Evolutionary conservation across 306 rosid genomes (phyloP), one percentile per base, ranked within the genome.

Genomic region (Geum urbanum): DNA sequence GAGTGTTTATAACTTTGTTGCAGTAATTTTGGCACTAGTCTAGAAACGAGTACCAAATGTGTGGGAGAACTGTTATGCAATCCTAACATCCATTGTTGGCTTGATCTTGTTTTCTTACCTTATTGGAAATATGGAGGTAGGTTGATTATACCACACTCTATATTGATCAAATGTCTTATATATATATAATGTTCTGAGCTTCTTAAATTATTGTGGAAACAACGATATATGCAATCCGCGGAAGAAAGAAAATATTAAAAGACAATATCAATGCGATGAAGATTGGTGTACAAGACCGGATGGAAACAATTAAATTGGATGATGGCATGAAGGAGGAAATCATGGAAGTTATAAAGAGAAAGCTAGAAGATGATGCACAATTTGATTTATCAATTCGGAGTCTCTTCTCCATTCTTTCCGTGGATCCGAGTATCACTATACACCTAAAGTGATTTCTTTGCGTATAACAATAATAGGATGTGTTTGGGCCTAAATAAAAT

Each of bases 81-180:
- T 65, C 41, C 53, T 55, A 18, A 5, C 76, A 39, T 67, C 84
- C 14, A 49, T 76, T 4, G 6, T 49, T 49, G 84, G 81, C 46
- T 43, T 80, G 66, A 65, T 80, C 0, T 61, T 80, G 11, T 80
- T 80, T 55, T 7, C 67, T 12, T 80, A 67, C 63, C 75, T 76
- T 10, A 76, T 80, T 32, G 84, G 81, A 46, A 80, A 72, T 57
- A 19, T 74, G 43, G 72, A 74, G 72, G 78, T n/a, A n/a, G n/a
- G n/a, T n/a, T n/a, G n/a, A n/a, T n/a, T n/a, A n/a, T n/a, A n/a
- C n/a, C n/a, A n/a, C n/a, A n/a, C n/a, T n/a, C n/a, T n/a, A n/a
- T n/a, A n/a, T n/a, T n/a, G n/a, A n/a, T n/a, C n/a, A n/a, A n/a
- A 10, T 13, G 12, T 8, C 14, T 15, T 14, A 49, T 49, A 13